Base-by-base conservation (phyloP, 139 green algal species). In the Medakamo hakoo region DNA sequence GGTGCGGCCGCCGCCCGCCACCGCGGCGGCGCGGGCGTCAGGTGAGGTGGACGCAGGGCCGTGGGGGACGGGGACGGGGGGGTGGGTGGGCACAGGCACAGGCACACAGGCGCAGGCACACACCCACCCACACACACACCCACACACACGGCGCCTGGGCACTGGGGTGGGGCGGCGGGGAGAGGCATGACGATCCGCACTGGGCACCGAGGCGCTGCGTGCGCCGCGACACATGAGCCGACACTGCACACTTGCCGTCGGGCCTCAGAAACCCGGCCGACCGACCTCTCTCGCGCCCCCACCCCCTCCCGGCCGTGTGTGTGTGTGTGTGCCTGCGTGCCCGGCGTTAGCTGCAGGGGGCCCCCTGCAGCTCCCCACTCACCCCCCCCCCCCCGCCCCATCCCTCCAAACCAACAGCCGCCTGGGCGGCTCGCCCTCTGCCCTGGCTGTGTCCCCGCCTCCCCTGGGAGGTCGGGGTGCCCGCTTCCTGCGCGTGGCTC, bases 231-330 rank as follows among this genome's bases (percentile, higher is more conserved):
- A 49, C 27, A 25, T 65, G 60, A 62, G 58, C 27, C 27, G n/a
- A 62, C 4, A 52, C 27, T 21, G 27, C 30, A 26, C 24, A 49
- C 9, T 52, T 52, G 40, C 40, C 9, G 9, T 21, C 27, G 57
- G 65, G 65, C 65, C 58, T 71, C 32, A 58, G 40, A 71, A 71
- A 71, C 65, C 65, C 57, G 40, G 40, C 57, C 49, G 52, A 64
- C 65, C 57, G 60, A 71, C 65, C 60, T 57, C 56, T n/a, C 21
- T 14, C 24, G 1, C 22, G 22, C 20, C 23, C 20, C 21, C 31
- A 28, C 31, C 21, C 27, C 3, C 2, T 30, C 49, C n/a, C 19
- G 4, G 25, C 52, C 55, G 56, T 26, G 20, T 19, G 20, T 25
- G 2, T 1, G 1, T 57, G 55, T 14, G 32, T 16, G 28, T 59